Evolutionary conservation across 306 rosid species (phyloP).

Genomic region (Cucumis melo): DNA sequence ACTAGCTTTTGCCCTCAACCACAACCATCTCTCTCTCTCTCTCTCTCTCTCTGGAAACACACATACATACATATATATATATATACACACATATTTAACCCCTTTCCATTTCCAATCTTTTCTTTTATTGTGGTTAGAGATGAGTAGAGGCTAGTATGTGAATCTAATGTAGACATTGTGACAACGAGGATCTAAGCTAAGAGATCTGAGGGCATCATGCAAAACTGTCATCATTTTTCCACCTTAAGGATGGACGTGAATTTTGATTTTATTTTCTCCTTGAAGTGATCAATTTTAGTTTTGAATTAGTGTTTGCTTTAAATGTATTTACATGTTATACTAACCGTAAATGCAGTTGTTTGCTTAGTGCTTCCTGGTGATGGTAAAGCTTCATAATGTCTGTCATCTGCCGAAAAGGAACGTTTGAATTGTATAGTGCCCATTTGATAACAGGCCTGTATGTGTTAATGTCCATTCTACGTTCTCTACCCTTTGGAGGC

Average conservation of each 20-base stretch:
- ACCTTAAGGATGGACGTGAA: not conserved
- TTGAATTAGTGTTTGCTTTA: not conserved
- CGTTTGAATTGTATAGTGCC: too few relatives aligned
- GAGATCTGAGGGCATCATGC: constrained; percentile 2
- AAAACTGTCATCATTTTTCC: not conserved
- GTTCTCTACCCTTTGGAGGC: too few relatives aligned
- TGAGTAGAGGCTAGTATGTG: constrained; percentile 2
- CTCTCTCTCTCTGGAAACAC: not conserved
- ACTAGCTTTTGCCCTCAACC: constrained; percentile 4
- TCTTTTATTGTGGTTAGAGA: not conserved
- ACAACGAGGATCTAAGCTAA: not conserved
- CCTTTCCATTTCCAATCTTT: not conserved
- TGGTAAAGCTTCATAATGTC: too few relatives aligned
- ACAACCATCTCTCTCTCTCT: not conserved
- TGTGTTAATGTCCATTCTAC: too few relatives aligned
- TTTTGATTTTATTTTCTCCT: not conserved
- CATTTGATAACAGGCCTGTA: too few relatives aligned
- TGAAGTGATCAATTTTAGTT: not conserved
- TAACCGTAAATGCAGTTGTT: not conserved
- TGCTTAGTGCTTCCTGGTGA: too few relatives aligned
- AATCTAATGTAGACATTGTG: not conserved
- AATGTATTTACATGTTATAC: not conserved
- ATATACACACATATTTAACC: not conserved
- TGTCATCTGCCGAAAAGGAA: too few relatives aligned
- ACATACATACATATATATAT: not conserved